These are phyloP conservation scores for Chenopodium formosanum DNA, from an alignment of 148 eudicot genomes.

Conservation along the genomic window DNA sequence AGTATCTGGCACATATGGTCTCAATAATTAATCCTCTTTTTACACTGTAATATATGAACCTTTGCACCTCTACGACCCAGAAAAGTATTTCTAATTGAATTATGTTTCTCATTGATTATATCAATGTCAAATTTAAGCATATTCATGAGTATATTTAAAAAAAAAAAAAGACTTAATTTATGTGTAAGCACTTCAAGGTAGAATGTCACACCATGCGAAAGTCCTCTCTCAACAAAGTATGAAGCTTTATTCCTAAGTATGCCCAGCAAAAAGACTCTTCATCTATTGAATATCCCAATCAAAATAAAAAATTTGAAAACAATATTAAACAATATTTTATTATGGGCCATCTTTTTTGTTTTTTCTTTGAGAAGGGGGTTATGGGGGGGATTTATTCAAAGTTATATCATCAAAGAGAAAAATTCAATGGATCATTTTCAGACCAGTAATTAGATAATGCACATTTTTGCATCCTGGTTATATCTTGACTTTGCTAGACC, in stretches of 20 bases:
- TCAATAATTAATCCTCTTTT: not conserved
- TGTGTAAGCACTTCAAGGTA: not conserved
- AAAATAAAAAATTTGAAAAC: too few species aligned
- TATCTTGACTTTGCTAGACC: too few species aligned
- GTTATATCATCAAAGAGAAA: not conserved
- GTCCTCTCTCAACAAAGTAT: constrained; percentile 11
- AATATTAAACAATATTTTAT: too few species aligned
- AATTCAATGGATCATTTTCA: not conserved
- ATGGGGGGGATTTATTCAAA: not conserved
- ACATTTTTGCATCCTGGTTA: not conserved
- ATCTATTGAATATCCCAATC: too few species aligned
- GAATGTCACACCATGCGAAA: constrained; percentile 23
- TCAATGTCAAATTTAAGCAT: not conserved
- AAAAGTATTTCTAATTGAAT: not conserved
- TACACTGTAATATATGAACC: not conserved
- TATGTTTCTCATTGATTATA: not conserved
- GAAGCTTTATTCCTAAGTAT: constrained; percentile 18
- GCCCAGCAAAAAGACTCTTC: too few species aligned
- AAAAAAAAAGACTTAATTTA: not conserved
- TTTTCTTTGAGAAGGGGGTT: not conserved
- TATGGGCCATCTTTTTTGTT: not conserved
- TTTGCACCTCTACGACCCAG: not conserved
- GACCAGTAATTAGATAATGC: not conserved
- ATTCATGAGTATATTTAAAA: not conserved
- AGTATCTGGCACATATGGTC: not conserved